Evolutionary conservation across 1,284 basidiomycete species (phyloP), one percentile per base, ranked within the genome.

Genomic region (Bondarzewia mesenterica): DNA sequence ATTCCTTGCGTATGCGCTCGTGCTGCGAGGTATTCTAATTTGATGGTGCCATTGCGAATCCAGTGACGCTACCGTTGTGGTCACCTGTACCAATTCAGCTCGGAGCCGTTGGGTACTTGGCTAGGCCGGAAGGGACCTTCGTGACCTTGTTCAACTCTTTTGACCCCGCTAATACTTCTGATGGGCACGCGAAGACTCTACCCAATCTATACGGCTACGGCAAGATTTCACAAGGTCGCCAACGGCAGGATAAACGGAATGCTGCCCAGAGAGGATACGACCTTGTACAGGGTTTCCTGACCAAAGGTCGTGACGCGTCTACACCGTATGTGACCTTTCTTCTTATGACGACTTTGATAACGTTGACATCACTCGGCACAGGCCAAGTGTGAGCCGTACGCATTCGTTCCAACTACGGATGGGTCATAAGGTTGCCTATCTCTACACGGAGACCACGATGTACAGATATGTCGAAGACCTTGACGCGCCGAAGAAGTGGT

Each of bases 61-160:
- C 50, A 88, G 85, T 89, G 52, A 80, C 72, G 0, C 64, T 87
- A 6, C 81, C 86, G 1, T 63, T 89, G 2, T 90, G 85, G 87
- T 70, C 71, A 2, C 88, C 88, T 1, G 63, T 71, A 1, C 67
- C 57, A 2, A 72, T 89, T 2, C 59, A 68, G 14, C 61, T 89
- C 1, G 88, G 87, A 5, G 77, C 81, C 1, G 78, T 91, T 2
- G 88, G 87, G 4, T 89, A 84, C 58, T 65, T 87, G 23, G 69
- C 68, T 18, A 84, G 78, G 52, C 74, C 80, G 0, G 63, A 62
- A 12, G 87, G 87, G 1, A 60, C 63, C 23, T 91, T 90, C 55
- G 64, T 85, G 25, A 81, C 79, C 15, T 68, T 89, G 2, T 81
- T 88, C 64, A 85, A 86, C 60, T 74, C 81, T 0, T 71, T 79